phyloP scores from a whole-genome alignment of 2,329 filamentous ascomycete genomes.

The Waltergamsia citrina region DNA sequence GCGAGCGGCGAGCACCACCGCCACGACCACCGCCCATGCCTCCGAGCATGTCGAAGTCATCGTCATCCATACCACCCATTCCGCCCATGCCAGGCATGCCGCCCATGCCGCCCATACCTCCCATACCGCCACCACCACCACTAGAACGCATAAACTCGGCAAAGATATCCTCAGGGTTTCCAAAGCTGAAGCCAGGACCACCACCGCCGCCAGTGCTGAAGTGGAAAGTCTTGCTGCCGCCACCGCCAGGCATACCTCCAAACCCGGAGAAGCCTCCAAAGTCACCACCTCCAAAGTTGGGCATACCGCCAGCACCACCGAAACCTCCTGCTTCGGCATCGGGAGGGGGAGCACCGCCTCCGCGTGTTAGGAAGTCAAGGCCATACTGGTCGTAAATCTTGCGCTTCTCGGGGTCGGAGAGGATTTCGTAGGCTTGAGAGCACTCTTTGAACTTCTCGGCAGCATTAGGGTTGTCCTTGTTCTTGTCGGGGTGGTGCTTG shows the following conservation, averaged over 20 bases:
- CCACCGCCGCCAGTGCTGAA: conserved; percentile 55
- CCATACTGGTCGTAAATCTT: conserved; percentile 93
- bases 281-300: conserved; percentile 31
- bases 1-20: conserved; percentile 24
- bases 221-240: conserved; percentile 49
- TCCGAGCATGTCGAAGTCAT: conserved; percentile 41
- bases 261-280: conserved; percentile 38
- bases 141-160: conserved; percentile 64
- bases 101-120: conserved; percentile 24
- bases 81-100: conserved; percentile 30
- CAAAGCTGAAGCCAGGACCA: conserved; percentile 81
- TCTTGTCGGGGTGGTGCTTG: conserved; percentile 96
- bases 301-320: conserved; percentile 46
- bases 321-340: conserved; percentile 47
- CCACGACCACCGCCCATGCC: conserved; percentile 22
- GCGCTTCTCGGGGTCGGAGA: conserved; percentile 93
- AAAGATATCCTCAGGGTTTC: conserved; percentile 76
- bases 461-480: conserved; percentile 79
- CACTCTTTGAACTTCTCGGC: conserved; percentile 97
- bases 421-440: conserved; percentile 95
- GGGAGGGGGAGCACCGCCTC: conserved; percentile 57
- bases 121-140: conserved; percentile 30
- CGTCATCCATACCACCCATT: conserved; percentile 29
- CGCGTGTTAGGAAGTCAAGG: conserved; percentile 82
- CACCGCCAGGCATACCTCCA: conserved; percentile 31